Percentiles rank a stretch among this genome's conserved stretches.
These are phyloP conservation scores for Thoreauomyces humboldtii DNA, from an alignment of 192 early-diverging fungal genomes.

Conservation along the genomic window DNA sequence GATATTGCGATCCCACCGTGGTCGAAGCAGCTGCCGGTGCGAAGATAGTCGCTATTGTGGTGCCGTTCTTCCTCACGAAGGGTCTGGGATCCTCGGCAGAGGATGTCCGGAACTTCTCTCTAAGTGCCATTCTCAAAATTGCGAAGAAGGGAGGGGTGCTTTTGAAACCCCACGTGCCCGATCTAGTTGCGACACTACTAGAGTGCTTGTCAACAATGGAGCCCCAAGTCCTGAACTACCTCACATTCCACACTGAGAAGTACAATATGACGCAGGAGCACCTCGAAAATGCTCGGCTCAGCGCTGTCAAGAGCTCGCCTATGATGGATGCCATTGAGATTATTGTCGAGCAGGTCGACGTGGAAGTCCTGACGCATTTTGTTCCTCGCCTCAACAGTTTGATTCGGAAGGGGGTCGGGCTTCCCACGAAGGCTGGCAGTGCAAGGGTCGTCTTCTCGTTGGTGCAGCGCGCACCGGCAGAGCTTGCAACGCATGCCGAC, in stretches of 20 bases:
- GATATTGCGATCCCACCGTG: conserved; percentile 75
- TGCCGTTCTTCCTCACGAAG: conserved; percentile 77
- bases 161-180: conserved; percentile 69
- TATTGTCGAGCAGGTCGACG: conserved; percentile 74
- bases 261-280: conserved; percentile 86
- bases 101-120: conserved; percentile 81
- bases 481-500: conserved; percentile 65
- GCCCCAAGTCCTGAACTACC: conserved; percentile 72
- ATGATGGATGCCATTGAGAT: conserved; percentile 90
- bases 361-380: conserved; percentile 60
- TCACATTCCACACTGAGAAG: conserved; percentile 84
- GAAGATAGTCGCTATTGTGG: conserved; percentile 74
- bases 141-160: conserved; percentile 73
- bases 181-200: conserved; percentile 73
- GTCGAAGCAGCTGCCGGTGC: conserved; percentile 54
- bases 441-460: conserved; percentile 82
- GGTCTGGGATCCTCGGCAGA: conserved; percentile 78
- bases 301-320: conserved; percentile 83
- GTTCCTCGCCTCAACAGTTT: conserved; percentile 68
- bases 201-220: conserved; percentile 80
- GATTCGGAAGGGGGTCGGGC: conserved; percentile 79
- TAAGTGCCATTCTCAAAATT: conserved; percentile 78
- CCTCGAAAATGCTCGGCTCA: conserved; percentile 76
- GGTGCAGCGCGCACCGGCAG: conserved; percentile 63
- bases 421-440: conserved; percentile 89